phyloP scores from a whole-genome alignment of 371 early-diverging fungal genomes.

The Fennellomyces sp. region DNA sequence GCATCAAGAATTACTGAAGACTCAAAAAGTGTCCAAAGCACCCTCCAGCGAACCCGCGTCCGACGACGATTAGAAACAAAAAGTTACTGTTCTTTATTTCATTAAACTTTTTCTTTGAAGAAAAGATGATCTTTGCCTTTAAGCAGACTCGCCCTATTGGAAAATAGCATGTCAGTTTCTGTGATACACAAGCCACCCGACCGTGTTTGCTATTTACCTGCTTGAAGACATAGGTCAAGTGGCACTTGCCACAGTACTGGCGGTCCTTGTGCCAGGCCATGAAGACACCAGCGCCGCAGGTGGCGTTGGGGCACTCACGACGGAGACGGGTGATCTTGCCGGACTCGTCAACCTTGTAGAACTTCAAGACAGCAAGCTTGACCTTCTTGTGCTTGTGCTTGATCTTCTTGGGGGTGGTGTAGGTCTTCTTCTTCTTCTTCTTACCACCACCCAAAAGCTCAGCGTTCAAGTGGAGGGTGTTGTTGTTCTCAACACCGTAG shows the following conservation, averaged over 20 bases:
- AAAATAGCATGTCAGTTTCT: too few relatives aligned
- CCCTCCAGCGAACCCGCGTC: conserved; percentile 40
- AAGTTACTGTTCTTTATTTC: background rate
- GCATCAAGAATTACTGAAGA: conserved; percentile 45
- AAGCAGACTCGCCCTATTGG: conserved; percentile 10
- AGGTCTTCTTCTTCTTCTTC: conserved; percentile 99
- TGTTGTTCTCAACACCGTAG: conserved; percentile 91
- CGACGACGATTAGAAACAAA: conserved; percentile 25
- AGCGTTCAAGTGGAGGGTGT: conserved; percentile 85
- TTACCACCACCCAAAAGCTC: conserved; percentile 91
- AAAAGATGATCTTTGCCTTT: conserved; percentile 2
- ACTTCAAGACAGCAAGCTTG: conserved; percentile 96
- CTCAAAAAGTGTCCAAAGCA: conserved; percentile 38
- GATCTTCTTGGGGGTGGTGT: conserved; percentile 99
- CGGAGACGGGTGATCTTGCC: conserved; percentile 98
- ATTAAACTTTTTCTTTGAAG: background rate
- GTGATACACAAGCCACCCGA: too few relatives aligned
- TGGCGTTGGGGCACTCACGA: conserved; percentile 93
- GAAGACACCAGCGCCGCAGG: conserved; percentile 99
- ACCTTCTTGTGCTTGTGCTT: conserved; percentile 99
- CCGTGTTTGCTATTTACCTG: too few relatives aligned
- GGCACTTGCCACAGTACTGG: conserved; percentile 89
- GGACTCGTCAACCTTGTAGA: conserved; percentile 97
- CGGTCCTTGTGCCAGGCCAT: conserved; percentile 97
- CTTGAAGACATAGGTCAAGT: conserved; percentile 62